Evolutionary conservation across 2,329 filamentous ascomycete species (phyloP).

Genomic region (Epichloe sylvatica): DNA sequence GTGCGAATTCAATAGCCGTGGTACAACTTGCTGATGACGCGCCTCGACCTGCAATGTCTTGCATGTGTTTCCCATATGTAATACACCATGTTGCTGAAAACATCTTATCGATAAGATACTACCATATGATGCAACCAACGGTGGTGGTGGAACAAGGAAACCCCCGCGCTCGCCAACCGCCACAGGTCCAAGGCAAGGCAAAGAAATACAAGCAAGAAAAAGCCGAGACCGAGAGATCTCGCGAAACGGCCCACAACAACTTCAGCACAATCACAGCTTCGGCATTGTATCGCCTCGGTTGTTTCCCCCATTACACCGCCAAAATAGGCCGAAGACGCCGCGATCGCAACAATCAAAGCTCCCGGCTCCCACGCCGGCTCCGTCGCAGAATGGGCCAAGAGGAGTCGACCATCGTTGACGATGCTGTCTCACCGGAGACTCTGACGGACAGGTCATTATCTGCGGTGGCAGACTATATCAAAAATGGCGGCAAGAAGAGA

Average conservation of each 20-base stretch:
- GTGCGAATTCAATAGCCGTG: no score
- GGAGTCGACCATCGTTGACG: slow-evolving; percentile 50
- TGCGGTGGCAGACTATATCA: slow-evolving; percentile 69
- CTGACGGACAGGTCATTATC: slow-evolving; percentile 56
- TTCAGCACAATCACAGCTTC: not conserved
- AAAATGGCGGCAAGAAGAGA: slow-evolving; percentile 47
- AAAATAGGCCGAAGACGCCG: slow-evolving; percentile 27
- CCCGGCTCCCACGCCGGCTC: slow-evolving; percentile 19
- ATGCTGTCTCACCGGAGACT: slow-evolving; percentile 48
- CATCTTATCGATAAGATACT: slow-evolving; percentile 8
- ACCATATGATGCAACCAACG: slow-evolving; percentile 5
- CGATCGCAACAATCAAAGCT: slow-evolving; percentile 20
- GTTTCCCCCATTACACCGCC: slow-evolving; percentile 7
- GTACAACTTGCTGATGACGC: no score
- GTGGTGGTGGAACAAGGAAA: no score
- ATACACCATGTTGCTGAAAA: no score
- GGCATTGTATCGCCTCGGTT: not conserved
- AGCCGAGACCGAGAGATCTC: not conserved
- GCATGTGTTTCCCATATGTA: no score
- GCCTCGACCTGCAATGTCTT: no score
- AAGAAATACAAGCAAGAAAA: not conserved
- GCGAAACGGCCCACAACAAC: no score
- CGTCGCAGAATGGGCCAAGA: slow-evolving; percentile 71
- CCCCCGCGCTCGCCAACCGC: not conserved
- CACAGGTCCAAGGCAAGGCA: slow-evolving; percentile 1